Base-by-base conservation (phyloP, 352 stramenopile genomes). In the Phytophthora aleatoria region DNA sequence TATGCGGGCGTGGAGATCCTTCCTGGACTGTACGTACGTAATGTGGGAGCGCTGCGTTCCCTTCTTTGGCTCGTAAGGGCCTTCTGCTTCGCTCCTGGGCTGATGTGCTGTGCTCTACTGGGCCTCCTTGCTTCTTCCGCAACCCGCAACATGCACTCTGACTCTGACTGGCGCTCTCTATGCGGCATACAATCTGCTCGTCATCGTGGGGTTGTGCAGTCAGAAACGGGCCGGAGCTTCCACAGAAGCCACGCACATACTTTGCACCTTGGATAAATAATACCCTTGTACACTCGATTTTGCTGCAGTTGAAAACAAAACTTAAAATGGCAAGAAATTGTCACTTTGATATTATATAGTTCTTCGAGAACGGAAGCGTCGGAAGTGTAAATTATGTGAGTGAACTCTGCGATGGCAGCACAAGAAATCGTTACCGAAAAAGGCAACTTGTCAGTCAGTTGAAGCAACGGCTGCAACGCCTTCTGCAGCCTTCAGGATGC, bases 101-200 rank as follows among this genome's bases (percentile, higher is more conserved):
- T 50, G 35, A 20, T 56, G 33, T 11, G 31, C 57, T 64, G 47
- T 57, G 65, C 48, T 44, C 38, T 47, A 39, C 20, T 55, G 30
- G 30, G 10, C 36, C 31, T 30, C 35, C 35, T 60, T 35, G 50
- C 45, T 66, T 66, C 57, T 67, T 56, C 56, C 50, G 54, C 44
- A 64, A 63, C 61, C 41, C 50, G 50, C 42, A 59, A 67, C 59
- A 71, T 71, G 11, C 57, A 67, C 44, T 67, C 50, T 55, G 59
- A 42, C 54, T 61, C 28, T 69, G 42, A 67, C 67, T 74, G 44
- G 61, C 61, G 39, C 39, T 67, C 53, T 61, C 66, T 69, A 69
- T 69, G 48, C 15, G 41, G 58, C 58, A 68, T 71, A 71, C 47
- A 71, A 67, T 58, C 11, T 43, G 58, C 57, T 41, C 31, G 31